Evolutionary conservation across 768 basidiomycete species (phyloP).

Genomic region (Phaeolepiota aurea): DNA sequence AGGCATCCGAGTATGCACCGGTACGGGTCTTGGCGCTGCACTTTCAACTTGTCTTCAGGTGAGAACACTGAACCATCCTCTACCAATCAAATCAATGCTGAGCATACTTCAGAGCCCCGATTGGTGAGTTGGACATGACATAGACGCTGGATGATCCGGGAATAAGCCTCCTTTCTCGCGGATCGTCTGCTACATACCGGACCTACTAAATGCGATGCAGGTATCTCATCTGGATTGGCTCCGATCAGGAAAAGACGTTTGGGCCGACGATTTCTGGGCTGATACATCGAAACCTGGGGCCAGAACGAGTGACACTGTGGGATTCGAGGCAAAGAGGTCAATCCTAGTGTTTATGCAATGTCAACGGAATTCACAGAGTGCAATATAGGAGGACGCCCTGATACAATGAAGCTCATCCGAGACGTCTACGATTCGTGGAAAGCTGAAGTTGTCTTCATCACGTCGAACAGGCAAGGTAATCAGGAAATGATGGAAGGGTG

Average conservation of each 20-base stretch:
- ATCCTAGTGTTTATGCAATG: conserved; percentile 1
- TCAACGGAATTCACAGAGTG: conserved; percentile 1
- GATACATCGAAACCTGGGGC: conserved; percentile 57
- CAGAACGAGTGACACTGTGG: conserved; percentile 71
- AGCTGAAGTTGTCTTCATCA: conserved; percentile 80
- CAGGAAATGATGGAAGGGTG: conserved; percentile 79
- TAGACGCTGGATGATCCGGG: conserved; percentile 9
- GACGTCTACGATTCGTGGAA: conserved; percentile 71
- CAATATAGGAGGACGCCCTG: conserved; percentile 54
- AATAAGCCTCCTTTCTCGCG: conserved; percentile 8
- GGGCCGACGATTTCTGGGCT: conserved; percentile 71
- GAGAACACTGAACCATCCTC: conserved; percentile 10
- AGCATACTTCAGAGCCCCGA: conserved; percentile 29
- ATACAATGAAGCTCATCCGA: conserved; percentile 70
- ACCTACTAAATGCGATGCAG: conserved; percentile 19
- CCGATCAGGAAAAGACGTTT: conserved; percentile 81
- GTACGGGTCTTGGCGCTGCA: conserved; percentile 77
- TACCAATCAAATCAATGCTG: conserved; percentile 4
- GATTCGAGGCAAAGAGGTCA: conserved; percentile 64
- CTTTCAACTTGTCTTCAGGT: conserved; percentile 80
- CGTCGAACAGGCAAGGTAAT: conserved; percentile 72
- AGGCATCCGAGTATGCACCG: conserved; percentile 80
- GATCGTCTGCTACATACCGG: not conserved
- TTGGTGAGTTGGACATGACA: conserved; percentile 26
- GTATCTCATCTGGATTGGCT: conserved; percentile 82